Evolutionary conservation across 495 filamentous ascomycete genomes (phyloP).

Genomic region (Arthonia radiata): DNA sequence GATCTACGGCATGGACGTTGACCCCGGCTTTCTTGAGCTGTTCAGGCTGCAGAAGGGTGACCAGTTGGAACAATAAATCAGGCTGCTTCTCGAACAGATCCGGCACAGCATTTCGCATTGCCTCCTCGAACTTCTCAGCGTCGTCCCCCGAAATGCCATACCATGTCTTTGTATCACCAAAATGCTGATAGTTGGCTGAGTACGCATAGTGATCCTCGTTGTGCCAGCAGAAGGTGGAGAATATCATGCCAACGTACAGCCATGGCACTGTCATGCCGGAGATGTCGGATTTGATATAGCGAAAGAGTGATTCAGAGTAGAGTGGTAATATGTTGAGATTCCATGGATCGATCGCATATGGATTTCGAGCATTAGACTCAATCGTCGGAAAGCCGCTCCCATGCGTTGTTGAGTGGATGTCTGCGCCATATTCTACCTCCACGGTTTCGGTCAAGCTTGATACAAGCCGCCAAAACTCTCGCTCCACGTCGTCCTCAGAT

Average conservation of each 20-base stretch:
- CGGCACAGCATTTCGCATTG: conserved; percentile 85
- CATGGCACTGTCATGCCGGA: conserved; percentile 99
- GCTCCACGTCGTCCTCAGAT: conserved; percentile 87
- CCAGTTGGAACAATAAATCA: conserved; percentile 88
- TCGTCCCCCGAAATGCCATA: conserved; percentile 92
- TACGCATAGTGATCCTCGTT: conserved; percentile 97
- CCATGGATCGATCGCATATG: conserved; percentile 77
- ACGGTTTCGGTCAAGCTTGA: conserved; percentile 84
- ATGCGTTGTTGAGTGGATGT: conserved; percentile 96
- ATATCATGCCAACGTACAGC: conserved; percentile 99
- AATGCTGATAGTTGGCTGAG: conserved; percentile 96
- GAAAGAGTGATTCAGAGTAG: conserved; percentile 75
- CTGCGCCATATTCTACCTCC: conserved; percentile 93
- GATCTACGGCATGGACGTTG: conserved; percentile 74
- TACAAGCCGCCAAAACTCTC: conserved; percentile 89
- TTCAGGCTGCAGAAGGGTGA: conserved; percentile 80
- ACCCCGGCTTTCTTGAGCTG: conserved; percentile 90
- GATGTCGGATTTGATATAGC: conserved; percentile 93
- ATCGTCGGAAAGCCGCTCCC: conserved; percentile 94
- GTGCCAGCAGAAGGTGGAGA: conserved; percentile 99
- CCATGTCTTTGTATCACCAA: conserved; percentile 97
- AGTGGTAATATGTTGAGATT: conserved; percentile 88
- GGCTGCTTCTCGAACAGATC: conserved; percentile 95
- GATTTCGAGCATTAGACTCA: conserved; percentile 67
- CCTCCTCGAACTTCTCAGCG: conserved; percentile 78